These are phyloP conservation scores for Aspergillus neoniger DNA, from an alignment of 2,329 filamentous ascomycete genomes.

Conservation along the genomic window DNA sequence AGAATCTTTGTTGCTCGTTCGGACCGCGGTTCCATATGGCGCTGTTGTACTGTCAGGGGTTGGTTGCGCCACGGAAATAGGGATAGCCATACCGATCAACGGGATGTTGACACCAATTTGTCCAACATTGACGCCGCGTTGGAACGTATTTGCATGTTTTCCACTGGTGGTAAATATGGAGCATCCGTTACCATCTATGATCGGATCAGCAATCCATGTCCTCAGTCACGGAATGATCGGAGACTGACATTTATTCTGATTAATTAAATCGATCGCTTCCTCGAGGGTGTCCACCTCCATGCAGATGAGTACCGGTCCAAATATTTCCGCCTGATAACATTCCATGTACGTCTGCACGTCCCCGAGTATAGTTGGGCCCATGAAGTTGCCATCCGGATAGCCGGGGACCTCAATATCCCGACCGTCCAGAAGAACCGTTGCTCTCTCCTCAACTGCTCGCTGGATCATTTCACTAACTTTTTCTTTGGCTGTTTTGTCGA, in stretches of 20 bases:
- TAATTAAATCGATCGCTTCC: conserved; percentile 38
- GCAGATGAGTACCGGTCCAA: conserved; percentile 41
- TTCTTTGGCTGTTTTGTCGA: conserved; percentile 60
- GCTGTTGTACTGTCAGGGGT: conserved; percentile 15
- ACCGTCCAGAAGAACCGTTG: conserved; percentile 62
- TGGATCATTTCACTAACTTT: conserved; percentile 61
- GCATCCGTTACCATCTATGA: conserved; percentile 38
- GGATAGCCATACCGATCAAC: conserved; percentile 23
- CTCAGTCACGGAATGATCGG: neutral
- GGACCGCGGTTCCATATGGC: conserved; percentile 25
- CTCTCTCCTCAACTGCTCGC: conserved; percentile 63
- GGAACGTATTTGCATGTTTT: conserved; percentile 34
- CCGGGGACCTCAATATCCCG: conserved; percentile 60
- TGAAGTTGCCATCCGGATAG: conserved; percentile 65
- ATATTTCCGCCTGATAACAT: conserved; percentile 42
- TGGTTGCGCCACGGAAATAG: conserved; percentile 2
- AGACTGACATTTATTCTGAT: conserved; percentile 27
- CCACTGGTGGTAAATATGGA: conserved; percentile 39
- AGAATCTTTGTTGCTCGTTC: conserved; percentile 32
- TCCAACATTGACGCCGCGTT: conserved; percentile 32
- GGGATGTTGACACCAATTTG: conserved; percentile 36
- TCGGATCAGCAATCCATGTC: neutral
- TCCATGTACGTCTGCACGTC: conserved; percentile 39
- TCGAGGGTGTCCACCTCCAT: conserved; percentile 37
- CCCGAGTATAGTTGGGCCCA: conserved; percentile 45